A percentile compares a stretch with the other conserved stretches of the same genome.
Evolutionary conservation across 1,284 basidiomycete species (phyloP).

Genomic region (Mycena citricolor): DNA sequence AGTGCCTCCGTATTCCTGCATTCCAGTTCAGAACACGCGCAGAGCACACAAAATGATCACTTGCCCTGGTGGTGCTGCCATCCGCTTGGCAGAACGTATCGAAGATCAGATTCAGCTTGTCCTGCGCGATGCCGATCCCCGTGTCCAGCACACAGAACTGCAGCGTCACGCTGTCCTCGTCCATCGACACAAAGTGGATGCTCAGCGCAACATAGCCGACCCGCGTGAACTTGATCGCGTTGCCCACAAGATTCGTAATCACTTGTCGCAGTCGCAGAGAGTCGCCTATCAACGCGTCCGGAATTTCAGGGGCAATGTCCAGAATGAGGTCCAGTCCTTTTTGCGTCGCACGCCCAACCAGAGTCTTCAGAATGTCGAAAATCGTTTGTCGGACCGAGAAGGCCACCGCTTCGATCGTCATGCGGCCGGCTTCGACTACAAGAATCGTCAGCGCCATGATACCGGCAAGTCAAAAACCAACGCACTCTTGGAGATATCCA

Average conservation of each 20-base stretch:
- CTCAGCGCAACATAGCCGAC: constrained; percentile 93
- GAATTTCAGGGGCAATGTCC: constrained; percentile 94
- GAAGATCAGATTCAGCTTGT: constrained; percentile 98
- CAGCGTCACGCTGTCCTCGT: constrained; percentile 81
- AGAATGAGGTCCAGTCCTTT: constrained; percentile 97
- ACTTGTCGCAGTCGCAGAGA: constrained; percentile 91
- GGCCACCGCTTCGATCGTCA: constrained; percentile 99
- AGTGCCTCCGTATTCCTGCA: constrained; percentile 94
- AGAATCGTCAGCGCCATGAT: constrained; percentile 18
- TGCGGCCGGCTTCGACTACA: constrained; percentile 94
- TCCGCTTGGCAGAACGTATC: constrained; percentile 99
- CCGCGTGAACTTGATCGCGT: constrained; percentile 94
- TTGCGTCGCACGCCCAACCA: constrained; percentile 97
- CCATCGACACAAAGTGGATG: constrained; percentile 74
- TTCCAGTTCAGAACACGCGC: too few relatives aligned
- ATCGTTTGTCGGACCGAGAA: constrained; percentile 98
- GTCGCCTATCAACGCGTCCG: constrained; percentile 96
- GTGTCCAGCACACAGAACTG: constrained; percentile 99
- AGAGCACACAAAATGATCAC: constrained; percentile 34
- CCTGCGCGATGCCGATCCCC: constrained; percentile 98
- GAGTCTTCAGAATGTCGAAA: constrained; percentile 96
- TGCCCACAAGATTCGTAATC: constrained; percentile 93
- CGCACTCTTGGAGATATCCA: constrained; percentile 97
- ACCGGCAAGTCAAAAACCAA: constrained; percentile 24
- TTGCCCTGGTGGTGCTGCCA: constrained; percentile 84